These are phyloP conservation scores for Pythium sp. DNA, from an alignment of 352 stramenopile species.

Conservation along the genomic window DNA sequence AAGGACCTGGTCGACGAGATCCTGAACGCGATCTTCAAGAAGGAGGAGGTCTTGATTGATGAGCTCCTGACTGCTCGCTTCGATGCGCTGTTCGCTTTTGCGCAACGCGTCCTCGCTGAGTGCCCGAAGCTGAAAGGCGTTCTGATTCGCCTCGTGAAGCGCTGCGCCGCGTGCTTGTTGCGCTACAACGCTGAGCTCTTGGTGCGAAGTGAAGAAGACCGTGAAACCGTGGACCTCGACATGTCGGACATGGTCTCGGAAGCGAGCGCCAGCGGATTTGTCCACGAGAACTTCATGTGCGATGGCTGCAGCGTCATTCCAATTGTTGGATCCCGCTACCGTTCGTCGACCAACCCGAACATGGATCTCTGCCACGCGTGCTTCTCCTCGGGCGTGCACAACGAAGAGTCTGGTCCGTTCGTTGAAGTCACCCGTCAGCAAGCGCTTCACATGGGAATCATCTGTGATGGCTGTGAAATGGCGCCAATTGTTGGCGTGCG, in stretches of 20 bases:
- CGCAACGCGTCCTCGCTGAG: slow-evolving; percentile 32
- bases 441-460: slow-evolving; percentile 33
- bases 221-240: slow-evolving; percentile 20
- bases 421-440: slow-evolving; percentile 10
- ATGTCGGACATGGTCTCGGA: slow-evolving; percentile 3
- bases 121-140: slow-evolving; percentile 44
- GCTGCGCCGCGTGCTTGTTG: slow-evolving; percentile 30
- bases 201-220: slow-evolving; percentile 22
- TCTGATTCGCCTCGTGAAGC: slow-evolving; percentile 44
- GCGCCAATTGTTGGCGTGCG: slow-evolving; percentile 52
- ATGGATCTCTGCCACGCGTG: slow-evolving; percentile 40
- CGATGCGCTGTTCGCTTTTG: slow-evolving; percentile 37
- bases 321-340: slow-evolving; percentile 37
- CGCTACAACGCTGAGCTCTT: slow-evolving; percentile 35
- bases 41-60: slow-evolving; percentile 33
- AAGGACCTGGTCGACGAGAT: slow-evolving; percentile 33
- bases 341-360: slow-evolving; percentile 23
- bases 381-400: slow-evolving; percentile 12
- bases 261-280: slow-evolving; percentile 12
- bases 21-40: slow-evolving; percentile 28
- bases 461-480: slow-evolving; percentile 62
- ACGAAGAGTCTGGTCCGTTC: slow-evolving; percentile 14
- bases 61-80: slow-evolving; percentile 28
- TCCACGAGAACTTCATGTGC: slow-evolving; percentile 32
- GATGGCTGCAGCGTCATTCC: slow-evolving; percentile 33